Conservation (phyloP, 768 basidiomycete genomes). For the Saitozyma sp. region DNA sequence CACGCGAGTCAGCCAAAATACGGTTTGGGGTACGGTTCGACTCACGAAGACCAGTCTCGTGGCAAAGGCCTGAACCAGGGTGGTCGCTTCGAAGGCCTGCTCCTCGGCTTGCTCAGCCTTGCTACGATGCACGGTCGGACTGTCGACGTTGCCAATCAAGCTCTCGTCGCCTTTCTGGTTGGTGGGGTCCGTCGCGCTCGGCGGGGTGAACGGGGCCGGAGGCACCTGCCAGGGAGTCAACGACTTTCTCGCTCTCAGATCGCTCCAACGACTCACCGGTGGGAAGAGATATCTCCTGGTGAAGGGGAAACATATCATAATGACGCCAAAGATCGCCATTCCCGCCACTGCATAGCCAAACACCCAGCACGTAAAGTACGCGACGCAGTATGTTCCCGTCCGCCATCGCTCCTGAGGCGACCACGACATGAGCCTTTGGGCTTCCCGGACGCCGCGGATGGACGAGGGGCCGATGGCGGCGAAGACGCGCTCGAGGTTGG, state of each 20-base stretch:
- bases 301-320: constrained; percentile 49
- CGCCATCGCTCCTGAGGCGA: constrained; percentile 45
- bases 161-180: constrained; percentile 54
- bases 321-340: constrained; percentile 46
- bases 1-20: background rate
- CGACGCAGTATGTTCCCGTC: constrained; percentile 45
- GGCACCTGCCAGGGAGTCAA: constrained; percentile 11
- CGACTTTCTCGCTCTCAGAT: background rate
- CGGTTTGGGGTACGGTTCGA: background rate
- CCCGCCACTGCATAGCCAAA: constrained; percentile 52
- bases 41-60: constrained; percentile 38
- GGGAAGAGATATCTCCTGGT: constrained; percentile 53
- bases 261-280: constrained; percentile 24
- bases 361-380: constrained; percentile 52
- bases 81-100: constrained; percentile 54
- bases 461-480: constrained; percentile 50
- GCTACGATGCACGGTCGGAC: constrained; percentile 49
- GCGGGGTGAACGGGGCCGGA: constrained; percentile 50
- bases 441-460: constrained; percentile 48
- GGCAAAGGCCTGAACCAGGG: constrained; percentile 36
- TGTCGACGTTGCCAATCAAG: constrained; percentile 48
- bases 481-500: constrained; percentile 53
- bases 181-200: constrained; percentile 54
- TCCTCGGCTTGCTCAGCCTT: constrained; percentile 55
- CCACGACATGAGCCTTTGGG: constrained; percentile 52